These are phyloP conservation scores for Acanthochlamys bracteata DNA, from an alignment of 106 monocot species.

Conservation along the genomic window DNA sequence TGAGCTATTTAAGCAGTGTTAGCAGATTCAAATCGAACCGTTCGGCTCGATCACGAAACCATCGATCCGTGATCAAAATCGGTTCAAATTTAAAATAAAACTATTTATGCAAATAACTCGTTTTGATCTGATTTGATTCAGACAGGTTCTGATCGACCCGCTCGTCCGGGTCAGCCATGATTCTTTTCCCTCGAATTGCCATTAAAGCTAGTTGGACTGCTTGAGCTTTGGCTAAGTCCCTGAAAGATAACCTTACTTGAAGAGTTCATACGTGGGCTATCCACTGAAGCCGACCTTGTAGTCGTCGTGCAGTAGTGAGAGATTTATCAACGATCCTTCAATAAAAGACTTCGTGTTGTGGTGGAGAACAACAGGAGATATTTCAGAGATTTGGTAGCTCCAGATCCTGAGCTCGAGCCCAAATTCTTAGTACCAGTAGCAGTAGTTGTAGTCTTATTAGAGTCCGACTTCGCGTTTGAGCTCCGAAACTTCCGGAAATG, in stretches of 20 bases:
- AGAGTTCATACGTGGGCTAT: constrained; percentile 54
- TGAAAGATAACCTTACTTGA: constrained; percentile 56
- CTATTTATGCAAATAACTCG: no score
- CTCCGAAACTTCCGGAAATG: constrained; percentile 19
- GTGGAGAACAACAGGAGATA: constrained; percentile 35
- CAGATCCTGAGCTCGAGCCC: background rate
- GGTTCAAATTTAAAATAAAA: no score
- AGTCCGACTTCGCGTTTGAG: background rate
- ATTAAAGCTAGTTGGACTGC: constrained; percentile 44
- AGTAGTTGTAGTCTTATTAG: background rate
- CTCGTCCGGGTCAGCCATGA: no score
- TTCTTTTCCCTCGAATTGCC: constrained; percentile 4
- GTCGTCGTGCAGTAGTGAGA: constrained; percentile 56
- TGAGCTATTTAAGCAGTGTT: no score
- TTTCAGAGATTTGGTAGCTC: constrained; percentile 15
- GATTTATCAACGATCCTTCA: constrained; percentile 32
- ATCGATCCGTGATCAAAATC: no score
- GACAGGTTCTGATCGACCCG: no score
- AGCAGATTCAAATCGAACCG: no score
- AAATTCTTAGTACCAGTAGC: no score
- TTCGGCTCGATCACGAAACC: no score
- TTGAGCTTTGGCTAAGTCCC: constrained; percentile 47
- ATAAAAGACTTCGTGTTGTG: constrained; percentile 19
- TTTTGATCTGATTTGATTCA: no score
- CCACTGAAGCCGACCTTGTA: constrained; percentile 8